phyloP scores from a whole-genome alignment of 345 rosid genomes.

The Ceriops tagal region DNA sequence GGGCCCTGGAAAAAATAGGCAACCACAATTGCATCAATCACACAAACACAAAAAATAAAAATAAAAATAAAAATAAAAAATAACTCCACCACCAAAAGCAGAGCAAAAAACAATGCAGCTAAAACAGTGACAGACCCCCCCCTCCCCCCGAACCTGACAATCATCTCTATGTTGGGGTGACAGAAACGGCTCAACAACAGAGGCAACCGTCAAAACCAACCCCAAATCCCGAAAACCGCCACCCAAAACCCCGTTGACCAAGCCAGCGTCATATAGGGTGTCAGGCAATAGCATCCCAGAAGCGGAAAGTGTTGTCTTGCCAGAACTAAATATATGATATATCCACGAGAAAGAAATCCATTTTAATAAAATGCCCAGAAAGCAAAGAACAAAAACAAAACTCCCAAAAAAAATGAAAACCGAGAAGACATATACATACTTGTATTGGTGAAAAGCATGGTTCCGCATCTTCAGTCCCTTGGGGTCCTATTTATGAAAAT shows the following conservation, averaged over 20 bases:
- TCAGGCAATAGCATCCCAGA: constrained; percentile 74
- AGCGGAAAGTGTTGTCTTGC: constrained; percentile 77
- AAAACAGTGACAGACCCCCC: not conserved
- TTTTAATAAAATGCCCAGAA: too few species aligned
- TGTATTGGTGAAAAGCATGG: constrained; percentile 84
- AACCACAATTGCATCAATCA: constrained; percentile 3
- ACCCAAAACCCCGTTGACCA: constrained; percentile 34
- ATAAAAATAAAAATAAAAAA: not conserved
- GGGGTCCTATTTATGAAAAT: constrained; percentile 53
- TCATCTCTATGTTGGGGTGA: constrained; percentile 37
- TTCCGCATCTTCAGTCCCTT: constrained; percentile 88
- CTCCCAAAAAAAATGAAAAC: not conserved
- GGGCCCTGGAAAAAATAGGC: constrained; percentile 42
- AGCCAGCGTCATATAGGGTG: constrained; percentile 37
- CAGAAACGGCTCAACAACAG: constrained; percentile 79
- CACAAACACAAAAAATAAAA: too few species aligned
- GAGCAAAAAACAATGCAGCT: not conserved
- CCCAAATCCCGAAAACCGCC: constrained; percentile 29
- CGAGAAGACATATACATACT: constrained; percentile 36
- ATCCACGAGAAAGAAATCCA: constrained; percentile 3
- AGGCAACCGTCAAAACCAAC: constrained; percentile 72
- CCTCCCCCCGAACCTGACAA: constrained; percentile 43
- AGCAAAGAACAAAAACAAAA: not conserved
- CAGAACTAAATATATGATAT: constrained; percentile 46
- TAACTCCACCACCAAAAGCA: not conserved